phyloP scores from a whole-genome alignment of 2,329 filamentous ascomycete genomes.

The Fonsecaea erecta region DNA sequence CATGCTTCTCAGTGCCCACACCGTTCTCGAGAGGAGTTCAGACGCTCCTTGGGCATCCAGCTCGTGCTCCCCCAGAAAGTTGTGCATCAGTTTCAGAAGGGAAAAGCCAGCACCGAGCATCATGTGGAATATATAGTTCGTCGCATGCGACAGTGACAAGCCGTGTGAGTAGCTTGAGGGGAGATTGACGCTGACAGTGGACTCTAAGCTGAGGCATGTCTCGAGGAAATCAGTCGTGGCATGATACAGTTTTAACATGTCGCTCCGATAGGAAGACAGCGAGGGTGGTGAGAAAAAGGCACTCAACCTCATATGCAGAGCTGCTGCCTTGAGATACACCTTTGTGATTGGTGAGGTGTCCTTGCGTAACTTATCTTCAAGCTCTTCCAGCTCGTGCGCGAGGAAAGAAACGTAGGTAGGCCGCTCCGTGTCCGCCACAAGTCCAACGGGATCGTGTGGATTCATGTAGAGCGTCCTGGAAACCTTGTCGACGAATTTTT shows the following conservation, averaged over 20 bases:
- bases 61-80: slow-evolving; percentile 61
- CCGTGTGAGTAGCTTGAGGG: slow-evolving; percentile 39
- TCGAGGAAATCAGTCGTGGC: slow-evolving; percentile 55
- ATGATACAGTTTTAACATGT: slow-evolving; percentile 52
- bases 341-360: slow-evolving; percentile 53
- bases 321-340: slow-evolving; percentile 53
- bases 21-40: slow-evolving; percentile 62
- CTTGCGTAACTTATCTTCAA: slow-evolving; percentile 56
- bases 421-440: slow-evolving; percentile 52
- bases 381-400: slow-evolving; percentile 53
- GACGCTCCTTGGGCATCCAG: slow-evolving; percentile 58
- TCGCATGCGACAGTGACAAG: slow-evolving; percentile 57
- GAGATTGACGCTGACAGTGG: slow-evolving; percentile 44
- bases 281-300: slow-evolving; percentile 56
- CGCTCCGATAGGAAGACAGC: slow-evolving; percentile 52
- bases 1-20: slow-evolving; percentile 63
- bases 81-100: slow-evolving; percentile 68
- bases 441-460: slow-evolving; percentile 58
- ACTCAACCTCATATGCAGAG: slow-evolving; percentile 54
- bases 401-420: slow-evolving; percentile 52
- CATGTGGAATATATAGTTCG: slow-evolving; percentile 70
- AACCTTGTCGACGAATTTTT: slow-evolving; percentile 63
- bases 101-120: slow-evolving; percentile 68
- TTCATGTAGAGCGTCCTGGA: slow-evolving; percentile 63
- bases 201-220: slow-evolving; percentile 49